Evolutionary conservation across 2,329 filamentous ascomycete genomes (phyloP).

Genomic region (Clonostachys rosea): DNA sequence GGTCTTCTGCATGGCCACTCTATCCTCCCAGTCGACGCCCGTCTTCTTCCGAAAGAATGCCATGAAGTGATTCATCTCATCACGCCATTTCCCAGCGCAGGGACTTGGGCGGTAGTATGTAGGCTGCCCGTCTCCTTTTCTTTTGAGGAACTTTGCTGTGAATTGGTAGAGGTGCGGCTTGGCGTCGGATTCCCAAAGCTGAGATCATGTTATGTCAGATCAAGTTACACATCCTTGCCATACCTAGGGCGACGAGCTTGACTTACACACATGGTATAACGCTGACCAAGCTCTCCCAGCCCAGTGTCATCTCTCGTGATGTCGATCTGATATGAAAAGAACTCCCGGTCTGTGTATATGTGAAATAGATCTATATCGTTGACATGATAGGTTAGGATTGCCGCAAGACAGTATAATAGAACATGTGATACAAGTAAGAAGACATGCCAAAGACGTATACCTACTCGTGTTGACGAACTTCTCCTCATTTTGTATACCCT

Average conservation of each 20-base stretch:
- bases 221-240: not conserved
- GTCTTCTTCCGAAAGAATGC: constrained; percentile 55
- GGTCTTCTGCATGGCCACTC: constrained; percentile 29
- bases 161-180: constrained; percentile 57
- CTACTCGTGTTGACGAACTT: constrained; percentile 45
- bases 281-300: constrained; percentile 46
- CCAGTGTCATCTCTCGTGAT: constrained; percentile 48
- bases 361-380: constrained; percentile 50
- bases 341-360: constrained; percentile 57
- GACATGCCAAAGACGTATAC: constrained; percentile 8
- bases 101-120: constrained; percentile 30
- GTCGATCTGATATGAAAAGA: constrained; percentile 60
- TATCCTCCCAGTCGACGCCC: constrained; percentile 54
- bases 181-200: constrained; percentile 66
- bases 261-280: constrained; percentile 55
- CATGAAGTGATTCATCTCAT: constrained; percentile 46
- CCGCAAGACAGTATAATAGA: not conserved
- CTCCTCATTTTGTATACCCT: constrained; percentile 30
- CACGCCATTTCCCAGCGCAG: constrained; percentile 27
- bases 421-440: not conserved
- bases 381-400: not conserved
- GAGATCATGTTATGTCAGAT: not conserved
- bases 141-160: constrained; percentile 44
- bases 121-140: constrained; percentile 26
- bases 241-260: not conserved